phyloP scores from a whole-genome alignment of 345 rosid species.

The Barbarea vulgaris region DNA sequence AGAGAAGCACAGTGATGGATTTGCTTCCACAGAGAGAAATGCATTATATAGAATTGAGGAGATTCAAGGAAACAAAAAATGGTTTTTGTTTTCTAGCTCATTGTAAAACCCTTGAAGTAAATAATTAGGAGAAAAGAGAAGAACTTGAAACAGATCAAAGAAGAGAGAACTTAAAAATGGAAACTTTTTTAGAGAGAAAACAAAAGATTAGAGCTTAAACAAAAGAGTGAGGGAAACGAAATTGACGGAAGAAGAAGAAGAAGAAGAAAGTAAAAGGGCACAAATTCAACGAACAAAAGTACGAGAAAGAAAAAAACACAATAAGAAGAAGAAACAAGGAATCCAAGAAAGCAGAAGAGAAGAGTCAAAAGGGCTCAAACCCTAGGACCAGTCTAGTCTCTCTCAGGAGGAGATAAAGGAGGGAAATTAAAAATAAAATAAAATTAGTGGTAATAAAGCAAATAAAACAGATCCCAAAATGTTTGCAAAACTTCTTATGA shows the following conservation, averaged over 20 bases:
- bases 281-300: conserved; percentile 36
- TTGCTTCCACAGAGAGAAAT: conserved; percentile 96
- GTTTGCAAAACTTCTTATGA: conserved; percentile 17
- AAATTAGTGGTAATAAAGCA: neutral
- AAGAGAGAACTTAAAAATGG: conserved; percentile 36
- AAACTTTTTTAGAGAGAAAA: conserved; percentile 29
- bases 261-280: conserved; percentile 26
- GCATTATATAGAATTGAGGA: conserved; percentile 54
- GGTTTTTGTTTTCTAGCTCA: conserved; percentile 16
- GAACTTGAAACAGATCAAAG: conserved; percentile 44
- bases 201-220: neutral
- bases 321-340: conserved; percentile 41
- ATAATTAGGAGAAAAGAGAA: neutral
- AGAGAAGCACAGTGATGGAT: conserved; percentile 97
- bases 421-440: neutral
- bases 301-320: conserved; percentile 37
- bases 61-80: conserved; percentile 6
- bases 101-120: conserved; percentile 26
- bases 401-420: conserved; percentile 16
- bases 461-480: conserved; percentile 62
- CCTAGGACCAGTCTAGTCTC: conserved; percentile 54
- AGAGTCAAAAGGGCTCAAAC: conserved; percentile 53
- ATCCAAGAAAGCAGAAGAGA: conserved; percentile 45
- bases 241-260: conserved; percentile 41
- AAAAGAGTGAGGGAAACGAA: conserved; percentile 34